Conservation (phyloP, 768 basidiomycete genomes). For the Suillus occidentalis region DNA sequence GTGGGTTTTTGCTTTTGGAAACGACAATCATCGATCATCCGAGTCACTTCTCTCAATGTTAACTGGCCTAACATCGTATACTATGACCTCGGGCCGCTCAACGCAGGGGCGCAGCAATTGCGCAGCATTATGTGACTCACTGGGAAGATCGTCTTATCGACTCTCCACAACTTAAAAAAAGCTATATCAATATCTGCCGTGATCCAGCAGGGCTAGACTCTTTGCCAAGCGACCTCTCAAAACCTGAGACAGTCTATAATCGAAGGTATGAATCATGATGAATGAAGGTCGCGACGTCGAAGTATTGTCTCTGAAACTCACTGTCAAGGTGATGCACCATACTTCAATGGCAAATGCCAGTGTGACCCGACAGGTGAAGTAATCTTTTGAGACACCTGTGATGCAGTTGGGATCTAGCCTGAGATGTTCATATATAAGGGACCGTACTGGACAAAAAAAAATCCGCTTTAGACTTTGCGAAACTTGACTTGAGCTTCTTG, state of each 20-base stretch:
- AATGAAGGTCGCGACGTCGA: not conserved
- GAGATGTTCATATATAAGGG: too few relatives aligned
- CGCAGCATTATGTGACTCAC: not conserved
- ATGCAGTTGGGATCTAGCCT: not conserved
- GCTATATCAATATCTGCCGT: not conserved
- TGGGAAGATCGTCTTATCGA: not conserved
- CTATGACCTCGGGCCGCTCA: not conserved
- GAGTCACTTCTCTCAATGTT: not conserved
- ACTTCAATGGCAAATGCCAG: too few relatives aligned
- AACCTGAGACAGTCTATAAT: not conserved
- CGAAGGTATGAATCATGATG: not conserved
- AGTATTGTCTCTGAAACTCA: not conserved
- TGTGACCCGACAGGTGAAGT: too few relatives aligned
- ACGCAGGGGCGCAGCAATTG: not conserved
- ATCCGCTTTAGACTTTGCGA: too few relatives aligned
- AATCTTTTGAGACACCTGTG: too few relatives aligned
- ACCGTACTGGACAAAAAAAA: too few relatives aligned
- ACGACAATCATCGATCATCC: not conserved
- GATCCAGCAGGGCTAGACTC: not conserved
- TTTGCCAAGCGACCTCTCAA: not conserved
- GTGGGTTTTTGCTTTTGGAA: not conserved
- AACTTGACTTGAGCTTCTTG: too few relatives aligned
- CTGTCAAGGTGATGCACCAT: not conserved
- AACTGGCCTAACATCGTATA: not conserved
- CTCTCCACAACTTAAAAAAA: not conserved